Conservation (phyloP, 208 protist genomes). For the Acanthamoeba pearcei region DNA sequence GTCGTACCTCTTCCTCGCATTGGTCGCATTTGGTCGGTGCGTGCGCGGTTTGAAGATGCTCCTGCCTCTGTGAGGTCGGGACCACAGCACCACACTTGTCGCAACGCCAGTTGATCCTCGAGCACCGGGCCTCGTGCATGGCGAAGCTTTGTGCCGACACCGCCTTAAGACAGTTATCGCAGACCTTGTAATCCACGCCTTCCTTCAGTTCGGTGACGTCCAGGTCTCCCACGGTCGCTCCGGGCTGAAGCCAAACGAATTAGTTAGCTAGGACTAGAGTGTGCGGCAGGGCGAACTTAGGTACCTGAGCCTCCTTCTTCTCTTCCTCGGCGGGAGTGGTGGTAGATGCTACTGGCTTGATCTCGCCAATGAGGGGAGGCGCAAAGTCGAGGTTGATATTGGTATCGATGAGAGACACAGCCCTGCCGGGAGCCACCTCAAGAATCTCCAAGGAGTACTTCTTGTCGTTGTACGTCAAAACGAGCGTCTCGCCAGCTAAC, state of each 20-base stretch:
- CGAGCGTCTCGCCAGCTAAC: constrained; percentile 42
- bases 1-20: constrained; percentile 39
- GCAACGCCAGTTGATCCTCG: constrained; percentile 67
- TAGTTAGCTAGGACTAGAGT: background rate
- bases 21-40: background rate
- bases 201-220: background rate
- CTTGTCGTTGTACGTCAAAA: background rate
- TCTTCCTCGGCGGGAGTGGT: constrained; percentile 44
- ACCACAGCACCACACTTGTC: constrained; percentile 57
- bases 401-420: constrained; percentile 71
- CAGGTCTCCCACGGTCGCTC: background rate
- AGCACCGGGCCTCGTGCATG: constrained; percentile 39
- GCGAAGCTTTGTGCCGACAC: background rate
- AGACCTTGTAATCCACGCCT: constrained; percentile 71
- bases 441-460: constrained; percentile 30
- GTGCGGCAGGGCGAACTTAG: background rate
- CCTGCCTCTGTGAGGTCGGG: background rate
- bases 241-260: background rate
- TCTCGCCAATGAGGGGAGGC: constrained; percentile 23
- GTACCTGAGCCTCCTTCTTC: constrained; percentile 21
- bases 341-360: background rate
- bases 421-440: constrained; percentile 55
- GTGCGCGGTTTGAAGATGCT: constrained; percentile 50
- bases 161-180: constrained; percentile 16
- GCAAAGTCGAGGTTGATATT: constrained; percentile 72